These are phyloP conservation scores for Ustilago shanxiensis DNA, from an alignment of 1,284 basidiomycete genomes.

Conservation along the genomic window DNA sequence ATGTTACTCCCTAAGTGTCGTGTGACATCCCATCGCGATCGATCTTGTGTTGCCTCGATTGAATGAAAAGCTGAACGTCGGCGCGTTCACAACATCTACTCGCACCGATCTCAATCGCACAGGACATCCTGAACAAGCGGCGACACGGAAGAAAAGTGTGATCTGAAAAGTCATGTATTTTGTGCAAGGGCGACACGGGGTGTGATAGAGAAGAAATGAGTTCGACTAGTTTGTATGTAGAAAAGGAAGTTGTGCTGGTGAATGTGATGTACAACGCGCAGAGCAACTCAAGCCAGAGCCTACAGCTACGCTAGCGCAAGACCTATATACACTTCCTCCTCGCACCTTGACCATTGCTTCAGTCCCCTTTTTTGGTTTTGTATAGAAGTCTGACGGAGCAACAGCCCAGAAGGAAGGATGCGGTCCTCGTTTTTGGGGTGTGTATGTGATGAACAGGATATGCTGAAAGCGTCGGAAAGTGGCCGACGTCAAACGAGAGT, in stretches of 20 bases:
- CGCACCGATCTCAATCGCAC: not conserved
- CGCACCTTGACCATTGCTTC: conserved; percentile 20
- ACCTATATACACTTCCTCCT: conserved; percentile 30
- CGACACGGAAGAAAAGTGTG: not conserved
- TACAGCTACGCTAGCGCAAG: conserved; percentile 26
- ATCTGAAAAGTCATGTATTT: conserved; percentile 50
- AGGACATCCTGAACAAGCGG: not conserved
- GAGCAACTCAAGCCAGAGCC: conserved; percentile 6
- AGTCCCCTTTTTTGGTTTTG: conserved; percentile 3
- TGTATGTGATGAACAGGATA: conserved; percentile 1
- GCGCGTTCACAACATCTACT: too few species aligned
- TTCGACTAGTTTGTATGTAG: conserved; percentile 26
- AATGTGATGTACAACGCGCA: conserved; percentile 46
- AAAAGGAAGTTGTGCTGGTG: conserved; percentile 24
- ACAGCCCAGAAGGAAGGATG: conserved; percentile 22
- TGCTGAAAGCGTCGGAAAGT: conserved; percentile 27
- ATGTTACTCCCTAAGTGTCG: not conserved
- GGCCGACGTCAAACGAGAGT: conserved; percentile 26
- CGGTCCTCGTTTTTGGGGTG: conserved; percentile 6
- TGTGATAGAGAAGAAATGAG: not conserved
- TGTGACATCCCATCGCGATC: not conserved
- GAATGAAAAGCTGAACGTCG: not conserved
- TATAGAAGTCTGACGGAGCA: not conserved
- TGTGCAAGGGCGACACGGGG: conserved; percentile 49
- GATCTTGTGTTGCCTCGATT: not conserved